These are phyloP conservation scores for Phyllosticta capitalensis DNA, from an alignment of 2,329 filamentous ascomycete genomes.

Conservation along the genomic window DNA sequence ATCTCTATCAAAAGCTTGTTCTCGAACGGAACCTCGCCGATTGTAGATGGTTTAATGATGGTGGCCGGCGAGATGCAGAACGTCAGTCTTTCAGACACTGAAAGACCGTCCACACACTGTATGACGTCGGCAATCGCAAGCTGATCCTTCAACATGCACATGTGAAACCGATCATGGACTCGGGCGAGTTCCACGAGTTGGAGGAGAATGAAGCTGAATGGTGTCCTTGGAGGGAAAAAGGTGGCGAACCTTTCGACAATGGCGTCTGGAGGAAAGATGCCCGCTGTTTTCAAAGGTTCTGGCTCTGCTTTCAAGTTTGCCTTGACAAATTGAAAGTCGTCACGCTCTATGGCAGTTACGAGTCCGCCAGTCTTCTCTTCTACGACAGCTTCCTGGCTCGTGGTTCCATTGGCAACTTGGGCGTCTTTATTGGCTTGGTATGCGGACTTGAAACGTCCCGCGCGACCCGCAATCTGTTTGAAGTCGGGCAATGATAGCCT, in stretches of 20 bases:
- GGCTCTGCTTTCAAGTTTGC: constrained; percentile 55
- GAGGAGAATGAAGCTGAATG: constrained; percentile 72
- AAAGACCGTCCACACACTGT: constrained; percentile 57
- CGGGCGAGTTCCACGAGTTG: constrained; percentile 62
- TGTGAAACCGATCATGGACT: constrained; percentile 56
- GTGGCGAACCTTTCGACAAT: constrained; percentile 67
- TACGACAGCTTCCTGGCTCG: neutral
- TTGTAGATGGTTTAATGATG: constrained; percentile 25
- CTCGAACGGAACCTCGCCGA: constrained; percentile 40
- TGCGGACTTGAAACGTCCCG: constrained; percentile 74
- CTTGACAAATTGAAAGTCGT: constrained; percentile 56
- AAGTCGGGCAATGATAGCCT: constrained; percentile 64
- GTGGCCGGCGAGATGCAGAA: constrained; percentile 63
- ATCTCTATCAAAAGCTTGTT: constrained; percentile 52
- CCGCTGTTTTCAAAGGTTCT: constrained; percentile 58
- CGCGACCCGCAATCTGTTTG: constrained; percentile 91
- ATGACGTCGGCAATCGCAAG: constrained; percentile 64
- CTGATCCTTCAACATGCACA: constrained; percentile 56
- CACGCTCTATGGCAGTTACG: constrained; percentile 67
- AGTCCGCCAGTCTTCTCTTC: constrained; percentile 46
- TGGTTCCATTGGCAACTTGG: constrained; percentile 6
- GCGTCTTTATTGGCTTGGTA: constrained; percentile 38
- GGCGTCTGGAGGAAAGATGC: constrained; percentile 60
- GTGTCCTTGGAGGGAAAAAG: constrained; percentile 72
- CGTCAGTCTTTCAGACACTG: constrained; percentile 62